Evolutionary conservation across 129 eudicot genomes (phyloP).

Genomic region (Helianthus tuberosus): DNA sequence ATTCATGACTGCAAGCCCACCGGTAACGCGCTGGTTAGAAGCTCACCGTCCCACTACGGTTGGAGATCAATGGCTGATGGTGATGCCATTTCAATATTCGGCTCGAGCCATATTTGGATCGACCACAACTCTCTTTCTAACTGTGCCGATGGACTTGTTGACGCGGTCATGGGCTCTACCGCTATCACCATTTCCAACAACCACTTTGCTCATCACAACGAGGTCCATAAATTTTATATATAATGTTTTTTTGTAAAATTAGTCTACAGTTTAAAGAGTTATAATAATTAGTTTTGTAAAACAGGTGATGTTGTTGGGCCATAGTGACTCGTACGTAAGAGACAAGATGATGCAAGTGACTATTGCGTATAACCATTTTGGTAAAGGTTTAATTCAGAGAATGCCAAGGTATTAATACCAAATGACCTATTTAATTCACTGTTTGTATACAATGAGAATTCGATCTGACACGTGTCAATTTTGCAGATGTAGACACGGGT

Average conservation of each 20-base stretch:
- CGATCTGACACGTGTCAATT: slow-evolving; percentile 15
- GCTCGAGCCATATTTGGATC: slow-evolving; percentile 88
- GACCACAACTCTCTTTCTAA: slow-evolving; percentile 90
- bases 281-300: slow-evolving; percentile 16
- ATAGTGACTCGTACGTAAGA: slow-evolving; percentile 73
- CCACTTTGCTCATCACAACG: slow-evolving; percentile 84
- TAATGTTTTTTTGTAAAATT: not conserved
- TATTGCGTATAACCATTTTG: slow-evolving; percentile 91
- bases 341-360: slow-evolving; percentile 98
- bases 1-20: slow-evolving; percentile 94
- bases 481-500: slow-evolving; percentile 93
- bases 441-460: slow-evolving; percentile 6
- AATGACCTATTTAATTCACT: slow-evolving; percentile 3
- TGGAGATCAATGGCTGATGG: slow-evolving; percentile 99
- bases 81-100: slow-evolving; percentile 83
- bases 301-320: slow-evolving; percentile 97
- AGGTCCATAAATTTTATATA: slow-evolving; percentile 44
- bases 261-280: not conserved
- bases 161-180: slow-evolving; percentile 96
- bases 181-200: slow-evolving; percentile 92
- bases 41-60: slow-evolving; percentile 84
- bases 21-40: slow-evolving; percentile 93
- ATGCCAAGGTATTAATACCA: slow-evolving; percentile 80
- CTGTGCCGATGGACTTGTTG: slow-evolving; percentile 93
- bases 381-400: slow-evolving; percentile 90